These are phyloP conservation scores for Blastobotrys capitulatus DNA, from an alignment of 1,139 yeast genomes.

Conservation along the genomic window DNA sequence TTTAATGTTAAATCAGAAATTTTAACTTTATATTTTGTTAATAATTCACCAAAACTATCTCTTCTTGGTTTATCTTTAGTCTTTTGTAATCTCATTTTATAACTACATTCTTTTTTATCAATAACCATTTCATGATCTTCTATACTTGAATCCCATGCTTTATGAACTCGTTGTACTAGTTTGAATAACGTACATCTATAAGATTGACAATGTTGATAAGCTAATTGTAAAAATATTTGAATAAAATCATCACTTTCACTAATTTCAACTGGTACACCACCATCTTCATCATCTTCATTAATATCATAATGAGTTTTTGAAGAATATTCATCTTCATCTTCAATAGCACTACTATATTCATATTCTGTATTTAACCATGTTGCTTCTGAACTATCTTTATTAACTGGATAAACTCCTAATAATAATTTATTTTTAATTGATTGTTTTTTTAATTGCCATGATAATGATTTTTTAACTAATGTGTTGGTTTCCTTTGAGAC, in stretches of 20 bases:
- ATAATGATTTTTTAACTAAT: slow-evolving; percentile 17
- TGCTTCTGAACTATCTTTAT: slow-evolving; percentile 10
- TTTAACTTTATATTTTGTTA: slow-evolving; percentile 14
- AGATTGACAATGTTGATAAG: slow-evolving; percentile 7
- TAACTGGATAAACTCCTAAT: slow-evolving; percentile 14
- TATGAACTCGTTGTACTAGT: slow-evolving; percentile 19
- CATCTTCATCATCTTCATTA: background rate
- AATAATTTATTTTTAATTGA: slow-evolving; percentile 6
- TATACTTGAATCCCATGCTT: slow-evolving; percentile 19
- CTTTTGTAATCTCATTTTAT: slow-evolving; percentile 11
- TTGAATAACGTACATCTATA: slow-evolving; percentile 15
- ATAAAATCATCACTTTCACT: slow-evolving; percentile 20
- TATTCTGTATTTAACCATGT: slow-evolving; percentile 15
- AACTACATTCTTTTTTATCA: slow-evolving; percentile 20
- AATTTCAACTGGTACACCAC: slow-evolving; percentile 4
- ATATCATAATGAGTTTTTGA: background rate
- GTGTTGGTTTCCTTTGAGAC: slow-evolving; percentile 15
- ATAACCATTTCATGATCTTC: slow-evolving; percentile 6
- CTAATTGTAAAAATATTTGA: slow-evolving; percentile 18
- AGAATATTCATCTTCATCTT: background rate
- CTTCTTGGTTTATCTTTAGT: slow-evolving; percentile 13
- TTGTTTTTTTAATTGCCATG: slow-evolving; percentile 6
- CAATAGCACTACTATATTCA: background rate
- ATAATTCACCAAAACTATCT: slow-evolving; percentile 14
- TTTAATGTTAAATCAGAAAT: slow-evolving; percentile 20